Evolutionary conservation across 108 stramenopile genomes (phyloP), one percentile per base, ranked within the genome.

Genomic region (Asterionellopsis glacialis): DNA sequence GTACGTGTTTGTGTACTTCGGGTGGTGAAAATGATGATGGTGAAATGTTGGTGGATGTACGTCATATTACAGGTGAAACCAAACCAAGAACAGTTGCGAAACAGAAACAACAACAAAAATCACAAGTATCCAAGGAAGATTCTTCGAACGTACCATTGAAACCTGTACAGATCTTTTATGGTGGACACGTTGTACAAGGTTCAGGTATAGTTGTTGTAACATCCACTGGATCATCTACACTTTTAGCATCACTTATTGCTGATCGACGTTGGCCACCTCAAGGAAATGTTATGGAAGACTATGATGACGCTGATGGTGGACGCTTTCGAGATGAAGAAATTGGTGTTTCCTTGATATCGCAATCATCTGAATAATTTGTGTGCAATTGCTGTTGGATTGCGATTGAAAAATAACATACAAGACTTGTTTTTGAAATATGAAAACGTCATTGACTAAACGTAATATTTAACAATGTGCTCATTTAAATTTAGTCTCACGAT

Each of bases 131-230:
- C 7, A 7, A 33, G 5, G 33, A 2, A 33, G 7, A 2, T 5
- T 5, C 33, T 5, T 5, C 33, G 7, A 33, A 2, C 2, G 7
- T 33, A 7, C 5, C 33, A 7, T 33, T 33, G 33, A 33, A 33
- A 33, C 33, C 33, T 33, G 33, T 33, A 5, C 33, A 45, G 41
- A 51, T 52, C 65, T 83, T 72, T 67, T 78, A 75, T 60, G 92
- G 92, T 39, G 79, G 85, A 41, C 74, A 63, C 9, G 77, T 94
- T 1, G 68, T 90, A 11, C 81, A 87, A 48, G 92, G 92, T 13
- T 48, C 72, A 11, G 83, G 79, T 18, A 67, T 78, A 12, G 92
- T 85, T 23, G 73, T 94, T 27, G 85, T 88, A 2, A 76, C 75
- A 28, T 70, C 73, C 9, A 81, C 82, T 54, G 92, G 92, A 27